phyloP scores from a whole-genome alignment of 805 yeast species.

The Nadsonia fulvescens region DNA sequence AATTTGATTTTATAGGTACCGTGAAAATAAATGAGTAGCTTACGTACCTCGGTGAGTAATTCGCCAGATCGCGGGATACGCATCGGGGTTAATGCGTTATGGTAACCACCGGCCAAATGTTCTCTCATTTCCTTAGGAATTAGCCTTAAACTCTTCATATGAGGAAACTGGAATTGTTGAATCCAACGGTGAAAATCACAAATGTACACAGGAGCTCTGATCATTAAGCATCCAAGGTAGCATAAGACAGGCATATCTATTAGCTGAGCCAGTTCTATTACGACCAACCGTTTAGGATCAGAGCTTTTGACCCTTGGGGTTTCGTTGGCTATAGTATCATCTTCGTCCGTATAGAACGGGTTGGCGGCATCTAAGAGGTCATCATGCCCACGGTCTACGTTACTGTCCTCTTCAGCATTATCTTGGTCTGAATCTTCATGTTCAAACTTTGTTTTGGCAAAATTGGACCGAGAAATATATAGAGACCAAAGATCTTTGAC shows the following conservation, averaged over 20 bases:
- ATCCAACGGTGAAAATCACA: slow-evolving; percentile 15
- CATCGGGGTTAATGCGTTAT: slow-evolving; percentile 6
- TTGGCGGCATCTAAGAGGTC: slow-evolving; percentile 4
- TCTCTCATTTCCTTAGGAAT: slow-evolving; percentile 8
- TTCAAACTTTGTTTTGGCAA: slow-evolving; percentile 3
- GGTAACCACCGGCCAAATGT: slow-evolving; percentile 5
- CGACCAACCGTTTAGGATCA: slow-evolving; percentile 24
- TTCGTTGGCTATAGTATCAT: slow-evolving; percentile 28
- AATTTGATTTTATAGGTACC: slow-evolving; percentile 4
- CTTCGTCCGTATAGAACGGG: too few relatives aligned
- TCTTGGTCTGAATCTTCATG: slow-evolving; percentile 5
- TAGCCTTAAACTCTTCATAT: slow-evolving; percentile 8
- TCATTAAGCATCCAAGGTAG: slow-evolving; percentile 11
- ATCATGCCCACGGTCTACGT: slow-evolving; percentile 6
- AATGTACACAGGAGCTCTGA: slow-evolving; percentile 12
- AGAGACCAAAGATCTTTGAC: slow-evolving; percentile 10
- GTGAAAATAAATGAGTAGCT: slow-evolving; percentile 4
- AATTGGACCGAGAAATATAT: slow-evolving; percentile 13
- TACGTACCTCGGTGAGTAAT: slow-evolving; percentile 3
- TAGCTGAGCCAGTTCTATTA: slow-evolving; percentile 11
- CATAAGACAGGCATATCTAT: slow-evolving; percentile 17
- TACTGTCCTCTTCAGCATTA: slow-evolving; percentile 5
- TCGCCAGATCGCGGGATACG: slow-evolving; percentile 5
- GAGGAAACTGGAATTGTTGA: slow-evolving; percentile 17
- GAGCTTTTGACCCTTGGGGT: too few relatives aligned